These are phyloP conservation scores for Haplographium delicatum DNA, from an alignment of 495 filamentous ascomycete species.

Conservation along the genomic window DNA sequence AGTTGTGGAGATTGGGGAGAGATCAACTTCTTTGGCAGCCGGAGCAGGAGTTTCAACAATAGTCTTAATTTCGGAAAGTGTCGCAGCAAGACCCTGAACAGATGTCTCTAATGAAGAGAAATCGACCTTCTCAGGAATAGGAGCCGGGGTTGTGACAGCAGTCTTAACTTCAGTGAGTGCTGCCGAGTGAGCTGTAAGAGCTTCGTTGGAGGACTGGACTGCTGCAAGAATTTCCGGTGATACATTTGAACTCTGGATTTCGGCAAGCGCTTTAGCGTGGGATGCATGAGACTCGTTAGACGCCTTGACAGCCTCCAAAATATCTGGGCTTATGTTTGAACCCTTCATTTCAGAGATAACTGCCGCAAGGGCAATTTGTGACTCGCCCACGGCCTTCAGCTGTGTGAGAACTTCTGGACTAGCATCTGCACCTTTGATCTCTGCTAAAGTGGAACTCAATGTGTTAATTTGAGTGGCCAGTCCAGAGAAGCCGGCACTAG, in stretches of 20 bases:
- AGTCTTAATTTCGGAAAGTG: conserved; percentile 13
- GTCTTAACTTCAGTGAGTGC: conserved; percentile 18
- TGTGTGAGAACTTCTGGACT: conserved; percentile 1
- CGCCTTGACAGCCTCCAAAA: conserved; percentile 4
- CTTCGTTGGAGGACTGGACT: conserved; percentile 15
- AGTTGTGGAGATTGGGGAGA: neutral
- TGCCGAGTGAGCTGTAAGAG: conserved; percentile 10
- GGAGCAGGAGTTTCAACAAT: conserved; percentile 6
- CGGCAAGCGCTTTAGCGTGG: conserved; percentile 5
- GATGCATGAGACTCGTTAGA: conserved; percentile 16
- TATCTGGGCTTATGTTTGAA: neutral
- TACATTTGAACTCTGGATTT: conserved; percentile 10
- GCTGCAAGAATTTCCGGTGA: conserved; percentile 12
- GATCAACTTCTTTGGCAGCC: conserved; percentile 7
- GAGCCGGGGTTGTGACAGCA: conserved; percentile 1
- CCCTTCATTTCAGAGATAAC: neutral
- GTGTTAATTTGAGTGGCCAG: conserved; percentile 9
- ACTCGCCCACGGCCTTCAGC: neutral
- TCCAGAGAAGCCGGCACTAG: conserved; percentile 11
- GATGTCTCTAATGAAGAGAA: conserved; percentile 4
- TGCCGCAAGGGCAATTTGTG: neutral
- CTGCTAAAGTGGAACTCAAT: neutral
- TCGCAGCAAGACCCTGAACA: neutral
- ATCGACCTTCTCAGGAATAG: conserved; percentile 13
- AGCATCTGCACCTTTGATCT: conserved; percentile 1